Evolutionary conservation across 441 rosid genomes (phyloP), one percentile per base, ranked within the genome.

Genomic region (Biscutella laevigata): DNA sequence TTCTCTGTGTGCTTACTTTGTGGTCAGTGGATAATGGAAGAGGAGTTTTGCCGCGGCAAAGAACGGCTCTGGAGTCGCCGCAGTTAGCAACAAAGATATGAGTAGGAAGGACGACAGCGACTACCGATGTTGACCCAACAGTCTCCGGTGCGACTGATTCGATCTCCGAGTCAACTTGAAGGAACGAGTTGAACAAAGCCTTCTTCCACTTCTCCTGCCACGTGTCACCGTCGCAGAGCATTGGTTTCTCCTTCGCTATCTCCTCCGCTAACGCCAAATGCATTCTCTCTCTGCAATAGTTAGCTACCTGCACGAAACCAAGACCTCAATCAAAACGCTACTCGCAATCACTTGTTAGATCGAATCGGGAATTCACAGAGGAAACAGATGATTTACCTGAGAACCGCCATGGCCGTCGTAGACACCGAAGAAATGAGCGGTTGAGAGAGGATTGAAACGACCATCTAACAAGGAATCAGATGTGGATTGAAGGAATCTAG

Each of bases 351-450:
- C n/a, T n/a, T n/a, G n/a, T n/a, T n/a, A 22, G 17, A 34, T 43
- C 20, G 7, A 24, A 55, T 9, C 36, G 13, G n/a, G n/a, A n/a
- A n/a, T 11, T 12, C 2, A 44, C 50, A 47, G 7, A 28, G 32
- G 11, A 17, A 32, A 29, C 7, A 7, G 35, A 42, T 20, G 37
- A 19, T 2, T 38, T 71, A 83, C 90, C 84, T 83, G 76, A 37
- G 68, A 58, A 24, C 91, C 91, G 34, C 87, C 86, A 65, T 80
- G 87, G 19, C 86, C 91, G 59, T 83, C 91, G 54, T 78, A 80
- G 20, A 83, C 91, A 50, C 87, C 87, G 6, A 73, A 74, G 75
- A 80, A 83, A 67, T 83, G 91, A 47, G 77, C 77, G n/a, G 63
- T 53, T 14, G 69, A 45, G 21, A 41, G 66, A 32, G 66, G 66